A percentile compares a stretch with the other conserved stretches of the same genome.
phyloP scores from a whole-genome alignment of 2,329 filamentous ascomycete genomes.

The Harringtonia aguacate region DNA sequence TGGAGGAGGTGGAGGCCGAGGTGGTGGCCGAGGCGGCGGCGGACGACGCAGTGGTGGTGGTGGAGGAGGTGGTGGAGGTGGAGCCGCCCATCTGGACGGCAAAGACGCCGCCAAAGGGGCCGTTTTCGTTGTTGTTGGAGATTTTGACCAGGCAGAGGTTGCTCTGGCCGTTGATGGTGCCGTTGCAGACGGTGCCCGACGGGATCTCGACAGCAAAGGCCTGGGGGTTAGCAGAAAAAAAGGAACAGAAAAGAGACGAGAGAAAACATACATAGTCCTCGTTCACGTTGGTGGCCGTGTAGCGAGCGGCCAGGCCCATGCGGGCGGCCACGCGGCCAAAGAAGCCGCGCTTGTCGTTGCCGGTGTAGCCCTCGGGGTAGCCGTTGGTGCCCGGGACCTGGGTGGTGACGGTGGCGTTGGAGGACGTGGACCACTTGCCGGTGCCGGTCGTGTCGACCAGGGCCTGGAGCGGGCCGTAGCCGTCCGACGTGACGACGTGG shows the following conservation, averaged over 20 bases:
- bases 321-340: neutral
- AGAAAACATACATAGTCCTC: too few species aligned
- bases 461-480: constrained; percentile 52
- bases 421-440: constrained; percentile 33
- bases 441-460: constrained; percentile 53
- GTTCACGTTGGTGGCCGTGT: neutral
- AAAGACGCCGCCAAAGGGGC: constrained; percentile 58
- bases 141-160: constrained; percentile 54
- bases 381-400: constrained; percentile 27
- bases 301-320: neutral
- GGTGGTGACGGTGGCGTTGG: constrained; percentile 40
- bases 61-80: too few species aligned
- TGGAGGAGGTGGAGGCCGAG: too few species aligned
- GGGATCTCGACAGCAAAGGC: constrained; percentile 49
- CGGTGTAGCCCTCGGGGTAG: neutral
- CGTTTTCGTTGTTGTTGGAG: constrained; percentile 47
- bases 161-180: constrained; percentile 45
- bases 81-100: too few species aligned
- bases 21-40: too few species aligned
- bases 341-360: neutral
- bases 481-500: constrained; percentile 58
- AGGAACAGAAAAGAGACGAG: too few species aligned
- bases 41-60: too few species aligned
- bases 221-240: too few species aligned
- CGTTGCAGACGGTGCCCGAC: constrained; percentile 44